Conservation (phyloP, 768 basidiomycete genomes). For the Dendrothele bispora region DNA sequence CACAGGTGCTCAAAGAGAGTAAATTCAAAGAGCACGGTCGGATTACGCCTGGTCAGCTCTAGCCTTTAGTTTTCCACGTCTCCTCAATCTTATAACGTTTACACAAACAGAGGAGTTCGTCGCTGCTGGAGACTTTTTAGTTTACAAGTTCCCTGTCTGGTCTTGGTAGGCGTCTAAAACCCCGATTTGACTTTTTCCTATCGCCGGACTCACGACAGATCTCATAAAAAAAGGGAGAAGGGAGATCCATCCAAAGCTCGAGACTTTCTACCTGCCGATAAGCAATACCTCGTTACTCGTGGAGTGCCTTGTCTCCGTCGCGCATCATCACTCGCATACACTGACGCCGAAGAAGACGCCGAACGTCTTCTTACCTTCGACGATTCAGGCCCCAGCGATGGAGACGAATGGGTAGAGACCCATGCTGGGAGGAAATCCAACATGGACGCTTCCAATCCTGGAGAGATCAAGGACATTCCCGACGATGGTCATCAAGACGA, state of each 20-base stretch:
- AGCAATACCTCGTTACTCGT: slow-evolving; percentile 94
- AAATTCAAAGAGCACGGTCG: slow-evolving; percentile 99
- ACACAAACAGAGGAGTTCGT: slow-evolving; percentile 87
- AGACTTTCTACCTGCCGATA: slow-evolving; percentile 93
- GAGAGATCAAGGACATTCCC: slow-evolving; percentile 82
- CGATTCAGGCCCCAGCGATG: slow-evolving; percentile 56
- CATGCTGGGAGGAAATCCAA: slow-evolving; percentile 76
- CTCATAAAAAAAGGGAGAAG: slow-evolving; percentile 67
- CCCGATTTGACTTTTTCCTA: slow-evolving; percentile 3
- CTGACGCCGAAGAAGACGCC: slow-evolving; percentile 94
- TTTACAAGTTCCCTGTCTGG: slow-evolving; percentile 99
- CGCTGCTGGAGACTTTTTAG: slow-evolving; percentile 94
- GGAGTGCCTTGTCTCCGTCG: slow-evolving; percentile 97
- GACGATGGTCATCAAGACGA: slow-evolving; percentile 64
- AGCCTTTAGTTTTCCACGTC: slow-evolving; percentile 10
- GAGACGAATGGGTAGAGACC: slow-evolving; percentile 98
- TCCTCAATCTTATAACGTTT: slow-evolving; percentile 15
- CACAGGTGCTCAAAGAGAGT: slow-evolving; percentile 91
- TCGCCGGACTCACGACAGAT: slow-evolving; percentile 7
- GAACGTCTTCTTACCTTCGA: slow-evolving; percentile 89
- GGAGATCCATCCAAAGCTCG: slow-evolving; percentile 84
- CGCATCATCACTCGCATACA: slow-evolving; percentile 89
- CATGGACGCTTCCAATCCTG: slow-evolving; percentile 55
- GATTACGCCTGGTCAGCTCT: slow-evolving; percentile 80
- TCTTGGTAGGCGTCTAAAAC: slow-evolving; percentile 63